Percentiles rank a stretch among this genome's conserved stretches.
Evolutionary conservation across 345 rosid species (phyloP).

Genomic region (Populus alba): DNA sequence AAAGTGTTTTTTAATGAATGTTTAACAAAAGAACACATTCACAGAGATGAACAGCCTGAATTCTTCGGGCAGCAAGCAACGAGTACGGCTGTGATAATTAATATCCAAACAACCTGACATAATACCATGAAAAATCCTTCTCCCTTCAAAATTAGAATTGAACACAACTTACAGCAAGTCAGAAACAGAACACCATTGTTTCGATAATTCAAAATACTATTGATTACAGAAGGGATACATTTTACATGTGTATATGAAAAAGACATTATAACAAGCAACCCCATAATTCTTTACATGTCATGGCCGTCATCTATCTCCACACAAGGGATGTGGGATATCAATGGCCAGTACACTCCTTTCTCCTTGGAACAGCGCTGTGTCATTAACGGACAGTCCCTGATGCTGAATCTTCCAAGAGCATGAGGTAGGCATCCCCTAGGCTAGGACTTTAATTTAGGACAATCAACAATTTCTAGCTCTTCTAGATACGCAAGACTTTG

Average conservation of each 20-base stretch:
- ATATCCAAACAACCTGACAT: background rate
- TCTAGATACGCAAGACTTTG: slow-evolving; percentile 16
- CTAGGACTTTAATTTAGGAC: slow-evolving; percentile 15
- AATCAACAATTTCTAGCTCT: slow-evolving; percentile 10
- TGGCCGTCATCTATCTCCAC: slow-evolving; percentile 6
- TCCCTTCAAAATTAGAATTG: background rate
- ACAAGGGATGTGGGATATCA: slow-evolving; percentile 21
- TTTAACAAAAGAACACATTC: too few relatives aligned
- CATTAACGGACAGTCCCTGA: slow-evolving; percentile 18
- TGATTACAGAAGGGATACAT: background rate
- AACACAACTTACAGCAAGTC: background rate
- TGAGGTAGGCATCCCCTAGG: slow-evolving; percentile 19
- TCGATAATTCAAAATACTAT: background rate
- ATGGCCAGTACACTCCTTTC: slow-evolving; percentile 20
- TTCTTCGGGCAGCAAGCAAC: background rate
- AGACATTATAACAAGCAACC: background rate
- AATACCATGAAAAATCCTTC: background rate
- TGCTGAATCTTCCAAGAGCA: slow-evolving; percentile 16
- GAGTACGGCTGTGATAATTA: background rate
- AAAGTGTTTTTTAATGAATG: too few relatives aligned
- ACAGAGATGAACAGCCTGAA: background rate
- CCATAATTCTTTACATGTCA: background rate
- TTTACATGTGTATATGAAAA: background rate
- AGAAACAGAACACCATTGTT: too few relatives aligned
- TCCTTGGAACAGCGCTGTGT: slow-evolving; percentile 1